A percentile compares a stretch with the other conserved stretches of the same genome.
phyloP scores from a whole-genome alignment of 208 protist genomes.

The Acanthamoeba pearcei region DNA sequence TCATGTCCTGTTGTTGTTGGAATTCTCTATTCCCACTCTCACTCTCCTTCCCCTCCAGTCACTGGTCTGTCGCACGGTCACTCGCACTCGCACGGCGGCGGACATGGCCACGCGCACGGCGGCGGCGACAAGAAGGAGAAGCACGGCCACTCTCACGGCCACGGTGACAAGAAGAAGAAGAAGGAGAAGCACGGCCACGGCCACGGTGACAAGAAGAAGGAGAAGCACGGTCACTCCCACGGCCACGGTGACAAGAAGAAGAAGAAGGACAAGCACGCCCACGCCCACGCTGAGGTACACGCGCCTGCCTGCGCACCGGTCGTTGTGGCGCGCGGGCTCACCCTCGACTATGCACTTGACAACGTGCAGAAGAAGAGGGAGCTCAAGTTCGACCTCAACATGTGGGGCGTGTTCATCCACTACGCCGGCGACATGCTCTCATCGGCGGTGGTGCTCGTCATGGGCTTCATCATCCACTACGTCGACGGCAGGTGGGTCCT shows the following conservation, averaged over 20 bases:
- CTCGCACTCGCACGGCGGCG: slow-evolving; percentile 79
- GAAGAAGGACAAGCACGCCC: slow-evolving; percentile 75
- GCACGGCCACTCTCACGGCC: slow-evolving; percentile 77
- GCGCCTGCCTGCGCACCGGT: background rate
- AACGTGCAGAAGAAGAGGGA: slow-evolving; percentile 34
- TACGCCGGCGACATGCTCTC: slow-evolving; percentile 87
- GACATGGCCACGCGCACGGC: slow-evolving; percentile 82
- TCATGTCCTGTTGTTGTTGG: background rate
- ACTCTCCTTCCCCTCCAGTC: background rate
- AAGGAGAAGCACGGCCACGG: slow-evolving; percentile 75
- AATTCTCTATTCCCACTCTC: background rate
- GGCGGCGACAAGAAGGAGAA: slow-evolving; percentile 72
- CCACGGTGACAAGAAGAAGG: slow-evolving; percentile 74
- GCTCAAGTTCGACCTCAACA: slow-evolving; percentile 82
- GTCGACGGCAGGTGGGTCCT: slow-evolving; percentile 71
- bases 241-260: slow-evolving; percentile 16
- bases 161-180: slow-evolving; percentile 61
- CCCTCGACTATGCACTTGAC: background rate
- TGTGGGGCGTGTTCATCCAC: slow-evolving; percentile 88
- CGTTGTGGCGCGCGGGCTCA: background rate
- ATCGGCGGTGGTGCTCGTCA: slow-evolving; percentile 86
- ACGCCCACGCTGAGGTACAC: slow-evolving; percentile 69
- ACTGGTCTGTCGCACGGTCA: slow-evolving; percentile 69
- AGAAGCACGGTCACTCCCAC: slow-evolving; percentile 79
- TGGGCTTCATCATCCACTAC: slow-evolving; percentile 79